Conservation (phyloP, 331 rosid genomes). For the Pyrus hybrid region DNA sequence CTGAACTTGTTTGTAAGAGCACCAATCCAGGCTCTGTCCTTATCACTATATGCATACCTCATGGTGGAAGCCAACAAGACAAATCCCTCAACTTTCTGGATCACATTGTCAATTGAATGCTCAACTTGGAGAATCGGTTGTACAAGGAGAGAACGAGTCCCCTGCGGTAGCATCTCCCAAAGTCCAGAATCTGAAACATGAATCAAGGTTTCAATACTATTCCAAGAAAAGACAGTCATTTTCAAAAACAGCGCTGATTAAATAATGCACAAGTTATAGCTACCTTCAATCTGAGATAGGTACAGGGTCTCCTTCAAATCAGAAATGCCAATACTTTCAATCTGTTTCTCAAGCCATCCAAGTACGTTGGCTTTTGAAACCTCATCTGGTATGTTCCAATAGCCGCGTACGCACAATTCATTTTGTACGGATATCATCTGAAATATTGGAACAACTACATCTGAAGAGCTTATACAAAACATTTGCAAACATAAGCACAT, state of each 20-base stretch:
- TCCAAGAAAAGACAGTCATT: background rate
- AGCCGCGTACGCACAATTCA: conserved; percentile 70
- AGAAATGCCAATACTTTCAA: conserved; percentile 42
- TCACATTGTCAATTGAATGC: conserved; percentile 15
- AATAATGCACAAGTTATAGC: background rate
- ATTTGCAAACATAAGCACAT: background rate
- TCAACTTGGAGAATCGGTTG: conserved; percentile 50
- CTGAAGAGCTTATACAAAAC: background rate
- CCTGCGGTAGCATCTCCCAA: conserved; percentile 59
- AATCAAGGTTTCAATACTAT: conserved; percentile 16
- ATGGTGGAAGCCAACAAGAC: conserved; percentile 55
- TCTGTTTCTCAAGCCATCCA: conserved; percentile 56
- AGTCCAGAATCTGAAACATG: conserved; percentile 61
- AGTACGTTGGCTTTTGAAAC: conserved; percentile 38
- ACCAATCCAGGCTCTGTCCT: conserved; percentile 77
- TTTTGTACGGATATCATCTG: conserved; percentile 63
- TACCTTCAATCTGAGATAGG: conserved; percentile 77
- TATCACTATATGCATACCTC: conserved; percentile 62
- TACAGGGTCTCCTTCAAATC: conserved; percentile 54
- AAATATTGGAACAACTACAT: background rate
- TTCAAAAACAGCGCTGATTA: background rate
- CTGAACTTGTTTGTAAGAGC: conserved; percentile 63
- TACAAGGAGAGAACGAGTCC: conserved; percentile 58
- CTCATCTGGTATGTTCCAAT: conserved; percentile 56
- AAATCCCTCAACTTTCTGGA: conserved; percentile 41